Conservation (phyloP, 108 stramenopile species). For the Schizochytrium sp. region DNA sequence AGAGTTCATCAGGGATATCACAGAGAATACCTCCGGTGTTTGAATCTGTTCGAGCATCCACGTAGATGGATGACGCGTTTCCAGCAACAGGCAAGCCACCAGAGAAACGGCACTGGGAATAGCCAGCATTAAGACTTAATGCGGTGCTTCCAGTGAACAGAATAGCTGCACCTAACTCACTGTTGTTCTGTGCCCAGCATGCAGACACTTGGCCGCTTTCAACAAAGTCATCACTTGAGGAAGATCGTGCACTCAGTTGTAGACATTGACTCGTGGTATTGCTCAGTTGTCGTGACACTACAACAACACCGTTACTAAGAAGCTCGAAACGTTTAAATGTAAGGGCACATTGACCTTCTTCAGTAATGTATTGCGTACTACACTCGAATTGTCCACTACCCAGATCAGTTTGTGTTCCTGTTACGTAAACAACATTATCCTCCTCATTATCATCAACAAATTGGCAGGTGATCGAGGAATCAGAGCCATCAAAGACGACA, state of each 20-base stretch:
- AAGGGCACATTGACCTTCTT: neutral
- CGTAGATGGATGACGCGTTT: neutral
- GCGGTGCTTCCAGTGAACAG: neutral
- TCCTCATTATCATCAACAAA: neutral
- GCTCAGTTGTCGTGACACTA: neutral
- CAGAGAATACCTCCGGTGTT: neutral
- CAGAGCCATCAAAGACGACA: neutral
- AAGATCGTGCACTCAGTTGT: neutral
- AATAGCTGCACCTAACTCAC: neutral
- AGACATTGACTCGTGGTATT: neutral
- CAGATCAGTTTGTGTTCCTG: neutral
- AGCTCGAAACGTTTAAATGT: constrained; percentile 7
- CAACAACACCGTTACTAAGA: neutral
- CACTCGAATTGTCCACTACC: constrained; percentile 1
- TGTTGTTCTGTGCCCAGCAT: constrained; percentile 18
- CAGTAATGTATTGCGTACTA: neutral
- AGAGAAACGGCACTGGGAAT: neutral
- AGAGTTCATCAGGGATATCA: neutral
- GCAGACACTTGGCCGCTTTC: neutral
- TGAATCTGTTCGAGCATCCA: neutral
- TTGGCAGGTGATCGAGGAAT: neutral
- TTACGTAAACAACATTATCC: neutral
- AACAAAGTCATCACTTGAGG: neutral
- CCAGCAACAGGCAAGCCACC: neutral
- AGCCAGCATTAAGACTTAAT: neutral